These are phyloP conservation scores for Pichia sp. DNA, from an alignment of 1,139 yeast species.

Conservation along the genomic window DNA sequence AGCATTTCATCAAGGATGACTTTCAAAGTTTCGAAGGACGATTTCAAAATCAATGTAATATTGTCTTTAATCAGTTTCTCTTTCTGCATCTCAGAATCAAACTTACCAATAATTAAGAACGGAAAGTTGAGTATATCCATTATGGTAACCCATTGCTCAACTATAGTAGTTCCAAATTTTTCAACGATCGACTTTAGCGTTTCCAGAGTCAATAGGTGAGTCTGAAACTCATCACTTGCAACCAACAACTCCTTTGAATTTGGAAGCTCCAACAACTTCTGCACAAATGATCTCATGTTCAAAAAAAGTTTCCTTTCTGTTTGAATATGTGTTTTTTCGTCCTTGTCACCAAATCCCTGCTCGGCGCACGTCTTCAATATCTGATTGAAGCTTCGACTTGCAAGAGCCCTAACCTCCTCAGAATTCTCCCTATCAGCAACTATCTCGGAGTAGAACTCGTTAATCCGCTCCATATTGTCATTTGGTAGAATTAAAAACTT, in stretches of 20 bases:
- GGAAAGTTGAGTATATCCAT: slow-evolving; percentile 65
- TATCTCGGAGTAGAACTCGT: slow-evolving; percentile 41
- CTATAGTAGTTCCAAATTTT: slow-evolving; percentile 58
- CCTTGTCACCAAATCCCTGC: slow-evolving; percentile 33
- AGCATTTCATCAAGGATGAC: slow-evolving; percentile 80
- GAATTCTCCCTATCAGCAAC: slow-evolving; percentile 32
- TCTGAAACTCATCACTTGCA: slow-evolving; percentile 54
- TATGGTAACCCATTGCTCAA: slow-evolving; percentile 59
- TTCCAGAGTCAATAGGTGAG: slow-evolving; percentile 53
- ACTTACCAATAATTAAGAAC: slow-evolving; percentile 37
- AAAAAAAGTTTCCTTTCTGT: slow-evolving; percentile 35
- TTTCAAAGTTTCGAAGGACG: slow-evolving; percentile 74
- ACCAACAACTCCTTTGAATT: slow-evolving; percentile 36
- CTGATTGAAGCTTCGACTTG: slow-evolving; percentile 43
- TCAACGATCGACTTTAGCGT: slow-evolving; percentile 67
- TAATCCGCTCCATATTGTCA: slow-evolving; percentile 40
- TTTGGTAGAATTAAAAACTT: slow-evolving; percentile 40
- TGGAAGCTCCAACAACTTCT: slow-evolving; percentile 32
- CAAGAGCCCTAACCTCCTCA: slow-evolving; percentile 39
- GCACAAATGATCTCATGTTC: slow-evolving; percentile 32
- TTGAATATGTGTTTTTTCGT: slow-evolving; percentile 1
- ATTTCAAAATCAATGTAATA: slow-evolving; percentile 42
- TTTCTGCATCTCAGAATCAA: slow-evolving; percentile 28
- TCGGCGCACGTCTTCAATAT: slow-evolving; percentile 41
- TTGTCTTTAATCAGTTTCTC: slow-evolving; percentile 34